Percentiles rank a stretch among this genome's conserved stretches.
phyloP scores from a whole-genome alignment of 768 basidiomycete species.

The Phallus indusiatus region DNA sequence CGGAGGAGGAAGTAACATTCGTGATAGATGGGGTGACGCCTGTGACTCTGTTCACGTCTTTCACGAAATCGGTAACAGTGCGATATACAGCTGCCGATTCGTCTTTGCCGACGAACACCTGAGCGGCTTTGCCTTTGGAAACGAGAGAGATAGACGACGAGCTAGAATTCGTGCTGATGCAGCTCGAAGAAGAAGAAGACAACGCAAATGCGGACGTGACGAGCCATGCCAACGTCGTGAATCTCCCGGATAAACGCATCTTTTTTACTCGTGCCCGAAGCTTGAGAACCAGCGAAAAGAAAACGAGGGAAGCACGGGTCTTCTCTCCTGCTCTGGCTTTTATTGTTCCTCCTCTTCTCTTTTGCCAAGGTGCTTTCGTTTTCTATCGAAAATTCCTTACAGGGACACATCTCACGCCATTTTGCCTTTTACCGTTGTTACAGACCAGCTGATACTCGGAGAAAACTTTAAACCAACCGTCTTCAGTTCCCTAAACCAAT shows the following conservation, averaged over 20 bases:
- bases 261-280: not conserved
- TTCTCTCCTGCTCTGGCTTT: not conserved
- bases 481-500: not conserved
- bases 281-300: not conserved
- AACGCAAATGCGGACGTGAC: not conserved
- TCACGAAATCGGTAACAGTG: conserved; percentile 49
- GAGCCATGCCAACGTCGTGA: not conserved
- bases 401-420: not conserved
- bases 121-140: conserved; percentile 33
- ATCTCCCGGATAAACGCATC: not conserved
- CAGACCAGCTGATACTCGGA: not conserved
- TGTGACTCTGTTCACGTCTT: conserved; percentile 54
- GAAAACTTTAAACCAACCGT: not conserved
- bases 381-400: not conserved
- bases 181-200: not conserved
- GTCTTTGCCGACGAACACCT: conserved; percentile 40
- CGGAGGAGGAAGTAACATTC: conserved; percentile 38
- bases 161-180: not conserved
- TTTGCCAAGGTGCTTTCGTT: not conserved
- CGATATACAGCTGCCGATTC: conserved; percentile 59
- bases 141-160: conserved; percentile 30
- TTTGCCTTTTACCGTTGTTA: not conserved
- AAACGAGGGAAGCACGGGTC: not conserved
- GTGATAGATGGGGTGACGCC: conserved; percentile 38
- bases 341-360: too few species aligned